Base-by-base conservation (phyloP, 164 flowering plant species). In the Aristolochia fimbriata region DNA sequence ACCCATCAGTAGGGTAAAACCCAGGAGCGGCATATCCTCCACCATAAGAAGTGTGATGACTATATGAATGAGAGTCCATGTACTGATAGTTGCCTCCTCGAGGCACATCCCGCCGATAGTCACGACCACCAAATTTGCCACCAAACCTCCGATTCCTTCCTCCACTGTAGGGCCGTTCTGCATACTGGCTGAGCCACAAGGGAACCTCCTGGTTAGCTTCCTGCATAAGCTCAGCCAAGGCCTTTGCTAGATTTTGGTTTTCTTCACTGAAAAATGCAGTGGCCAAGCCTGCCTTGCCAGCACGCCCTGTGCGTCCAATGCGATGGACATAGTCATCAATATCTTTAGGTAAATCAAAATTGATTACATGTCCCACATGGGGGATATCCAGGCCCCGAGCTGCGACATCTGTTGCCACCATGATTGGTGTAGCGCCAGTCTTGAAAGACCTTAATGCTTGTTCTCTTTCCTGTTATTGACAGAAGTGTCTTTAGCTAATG, bases 381-480 rank as follows among this genome's bases (percentile, higher is more conserved):
- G 88, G 86, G n/a, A 85, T 76, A 57, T 85, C 91, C 41, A 85
- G 69, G 15, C 91, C 91, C 4, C 87, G 71, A 56, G 91, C 76
- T 49, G 91, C 91, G 20, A 85, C 91, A 73, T 85, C 85, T 24
- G 88, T 85, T 23, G 91, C 91, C 3, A 84, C 86, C 79, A 84
- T 51, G 22, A 81, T 78, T 25, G 86, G 89, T 9, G 80, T 78
- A 0, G 33, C 47, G 6, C 89, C 89, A 57, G 52, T 77, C 61
- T 70, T 81, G 76, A 84, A 84, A 5, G 79, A 78, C 59, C 76
- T 75, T 70, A 84, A 51, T 0, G 89, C 86, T 15, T 68, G 63
- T 63, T 81, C 89, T 23, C 89, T 71, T 64, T 84, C 86, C 89
- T 84, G 51, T 23, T 62, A 13, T 17, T 23, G 20, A 55, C 15